Base-by-base conservation (phyloP, 2,329 filamentous ascomycete species). In the Apiospora koreana region DNA sequence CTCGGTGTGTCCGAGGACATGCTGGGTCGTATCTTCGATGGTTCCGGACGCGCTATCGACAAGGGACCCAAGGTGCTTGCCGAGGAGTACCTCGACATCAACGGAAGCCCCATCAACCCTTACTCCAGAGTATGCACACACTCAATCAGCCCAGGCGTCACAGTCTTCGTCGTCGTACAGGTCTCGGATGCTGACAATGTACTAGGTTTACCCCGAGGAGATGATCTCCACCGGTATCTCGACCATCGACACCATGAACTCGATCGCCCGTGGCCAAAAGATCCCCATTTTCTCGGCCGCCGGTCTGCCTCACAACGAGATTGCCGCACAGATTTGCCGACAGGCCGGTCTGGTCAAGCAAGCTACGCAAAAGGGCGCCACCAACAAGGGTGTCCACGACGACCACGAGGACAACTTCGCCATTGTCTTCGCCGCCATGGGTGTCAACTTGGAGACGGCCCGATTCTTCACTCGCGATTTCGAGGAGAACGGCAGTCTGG, bases 171-270 rank as follows among this genome's bases (percentile, higher is more conserved):
- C 62, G 70, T 67, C 71, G 16, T 4, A 45, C 35, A 10, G 25
- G 8, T 46, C 16, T 16, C 48, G 23, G 3, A 45, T 23, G 16
- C 75, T 78, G 69, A 78, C 72, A 72, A 31, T 46, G 68, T 45
- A 54, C 70, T 71, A 97, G 94, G 94, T 97, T 76, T 99, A 99
- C 81, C 96, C 96, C 79, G 96, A 99, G 86, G 97, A 99, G 85
- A 99, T 99, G 95, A 98, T 99, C 79, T 96, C 95, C 45, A 99
- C 96, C 65, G 96, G 96, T 91, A 99, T 99, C 83, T 98, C 95
- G 73, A 95, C 96, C 80, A 98, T 99, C 79, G 95, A 98, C 81
- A 97, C 95, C 72, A 98, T 98, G 95, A 94, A 94, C 87, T 95
- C 93, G 73, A 97, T 98, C 82, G 96, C 97, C 74, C 94, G 96